A percentile compares a stretch with the other conserved stretches of the same genome.
These are phyloP conservation scores for Candida glaebosa DNA, from an alignment of 805 yeast genomes.

Conservation along the genomic window DNA sequence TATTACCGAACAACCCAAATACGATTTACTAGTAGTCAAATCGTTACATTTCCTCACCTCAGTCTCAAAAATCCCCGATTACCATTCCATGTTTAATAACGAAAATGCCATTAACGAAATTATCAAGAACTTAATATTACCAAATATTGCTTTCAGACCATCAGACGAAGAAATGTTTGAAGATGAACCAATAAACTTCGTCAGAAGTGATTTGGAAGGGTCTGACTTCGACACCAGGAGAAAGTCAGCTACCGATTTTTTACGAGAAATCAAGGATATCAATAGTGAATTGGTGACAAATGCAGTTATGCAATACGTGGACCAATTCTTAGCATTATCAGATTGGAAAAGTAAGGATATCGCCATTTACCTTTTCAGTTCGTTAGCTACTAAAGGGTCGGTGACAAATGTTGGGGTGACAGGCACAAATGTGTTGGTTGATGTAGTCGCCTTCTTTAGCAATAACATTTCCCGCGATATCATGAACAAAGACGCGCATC, in stretches of 20 bases:
- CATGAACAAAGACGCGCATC: conserved; percentile 46
- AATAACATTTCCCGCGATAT: conserved; percentile 81
- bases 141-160: conserved; percentile 82
- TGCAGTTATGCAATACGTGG: conserved; percentile 70
- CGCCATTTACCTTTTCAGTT: conserved; percentile 79
- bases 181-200: conserved; percentile 93
- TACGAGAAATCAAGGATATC: conserved; percentile 78
- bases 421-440: conserved; percentile 77
- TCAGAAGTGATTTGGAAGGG: conserved; percentile 92
- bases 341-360: conserved; percentile 88
- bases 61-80: conserved; percentile 67
- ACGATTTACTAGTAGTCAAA: conserved; percentile 79
- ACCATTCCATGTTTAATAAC: conserved; percentile 59
- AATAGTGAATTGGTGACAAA: conserved; percentile 72
- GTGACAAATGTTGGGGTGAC: conserved; percentile 85
- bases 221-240: conserved; percentile 91
- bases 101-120: conserved; percentile 65
- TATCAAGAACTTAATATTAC: conserved; percentile 79
- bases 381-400: conserved; percentile 88
- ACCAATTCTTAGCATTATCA: conserved; percentile 54
- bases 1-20: conserved; percentile 67
- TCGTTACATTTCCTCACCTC: conserved; percentile 80
- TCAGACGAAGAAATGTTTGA: conserved; percentile 91
- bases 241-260: conserved; percentile 87
- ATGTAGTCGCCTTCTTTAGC: conserved; percentile 82